Conservation (phyloP, 1,139 yeast genomes). For the Hansenula lynferdii region DNA sequence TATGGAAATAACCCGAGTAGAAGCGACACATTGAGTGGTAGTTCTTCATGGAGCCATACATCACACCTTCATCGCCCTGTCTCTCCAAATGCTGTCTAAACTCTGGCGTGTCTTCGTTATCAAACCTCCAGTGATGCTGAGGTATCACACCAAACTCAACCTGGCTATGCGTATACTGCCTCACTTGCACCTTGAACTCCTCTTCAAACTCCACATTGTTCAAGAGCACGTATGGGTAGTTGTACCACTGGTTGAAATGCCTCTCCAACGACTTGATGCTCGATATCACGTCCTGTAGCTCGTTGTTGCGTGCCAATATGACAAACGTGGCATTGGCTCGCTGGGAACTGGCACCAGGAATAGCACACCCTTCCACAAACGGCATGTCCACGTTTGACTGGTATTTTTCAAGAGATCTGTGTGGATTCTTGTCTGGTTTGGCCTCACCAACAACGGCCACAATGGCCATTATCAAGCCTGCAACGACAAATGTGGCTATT, state of each 20-base stretch:
- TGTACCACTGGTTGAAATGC: slow-evolving; percentile 86
- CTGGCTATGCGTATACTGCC: slow-evolving; percentile 46
- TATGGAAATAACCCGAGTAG: slow-evolving; percentile 73
- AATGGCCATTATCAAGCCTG: neutral
- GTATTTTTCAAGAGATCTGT: neutral
- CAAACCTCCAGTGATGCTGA: slow-evolving; percentile 29
- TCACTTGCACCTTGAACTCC: slow-evolving; percentile 51
- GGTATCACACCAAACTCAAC: slow-evolving; percentile 43
- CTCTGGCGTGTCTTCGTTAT: slow-evolving; percentile 12
- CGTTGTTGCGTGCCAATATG: slow-evolving; percentile 76
- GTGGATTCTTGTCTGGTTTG: neutral
- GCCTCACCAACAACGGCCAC: neutral
- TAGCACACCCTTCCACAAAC: slow-evolving; percentile 47
- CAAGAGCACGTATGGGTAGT: slow-evolving; percentile 84
- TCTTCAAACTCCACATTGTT: slow-evolving; percentile 72
- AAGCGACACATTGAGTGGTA: slow-evolving; percentile 72
- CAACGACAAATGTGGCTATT: slow-evolving; percentile 2
- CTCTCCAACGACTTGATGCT: slow-evolving; percentile 73
- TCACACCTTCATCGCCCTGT: slow-evolving; percentile 77
- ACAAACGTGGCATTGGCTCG: slow-evolving; percentile 73
- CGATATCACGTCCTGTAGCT: slow-evolving; percentile 60
- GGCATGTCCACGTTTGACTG: slow-evolving; percentile 22
- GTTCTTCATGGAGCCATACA: slow-evolving; percentile 75
- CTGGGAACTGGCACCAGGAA: slow-evolving; percentile 14
- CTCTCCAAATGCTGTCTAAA: slow-evolving; percentile 52